These are phyloP conservation scores for Trichosporon sp. DNA, from an alignment of 1,284 basidiomycete species.

Conservation along the genomic window DNA sequence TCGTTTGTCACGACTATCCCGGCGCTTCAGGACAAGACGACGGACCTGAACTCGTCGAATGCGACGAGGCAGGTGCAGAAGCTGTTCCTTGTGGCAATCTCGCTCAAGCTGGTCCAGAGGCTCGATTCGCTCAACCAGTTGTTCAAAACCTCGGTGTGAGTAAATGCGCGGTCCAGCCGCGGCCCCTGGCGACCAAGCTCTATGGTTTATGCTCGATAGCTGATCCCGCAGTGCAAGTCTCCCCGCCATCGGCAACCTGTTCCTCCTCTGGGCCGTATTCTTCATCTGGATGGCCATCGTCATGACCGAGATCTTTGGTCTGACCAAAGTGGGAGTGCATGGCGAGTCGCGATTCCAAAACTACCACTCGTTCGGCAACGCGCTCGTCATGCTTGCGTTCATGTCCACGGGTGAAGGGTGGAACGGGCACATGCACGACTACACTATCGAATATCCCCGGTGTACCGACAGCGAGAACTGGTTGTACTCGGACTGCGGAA, in stretches of 20 bases:
- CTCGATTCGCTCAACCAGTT: conserved; percentile 86
- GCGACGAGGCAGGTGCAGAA: conserved; percentile 71
- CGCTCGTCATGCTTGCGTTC: conserved; percentile 73
- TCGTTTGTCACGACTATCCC: conserved; percentile 79
- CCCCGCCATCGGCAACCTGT: conserved; percentile 77
- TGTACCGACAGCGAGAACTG: conserved; percentile 64
- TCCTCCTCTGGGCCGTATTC: conserved; percentile 83
- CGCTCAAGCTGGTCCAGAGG: conserved; percentile 89
- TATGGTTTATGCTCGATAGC: background rate
- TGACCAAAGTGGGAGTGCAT: conserved; percentile 75
- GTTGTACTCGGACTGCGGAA: conserved; percentile 82
- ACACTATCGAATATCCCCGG: conserved; percentile 67
- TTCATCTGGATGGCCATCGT: conserved; percentile 91
- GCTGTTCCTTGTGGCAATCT: conserved; percentile 85
- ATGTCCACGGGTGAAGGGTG: conserved; percentile 49
- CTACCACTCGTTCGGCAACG: conserved; percentile 71
- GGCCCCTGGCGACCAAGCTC: background rate
- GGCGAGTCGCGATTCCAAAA: conserved; percentile 69
- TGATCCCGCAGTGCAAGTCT: conserved; percentile 63
- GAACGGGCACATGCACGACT: conserved; percentile 92
- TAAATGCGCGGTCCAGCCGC: too few species aligned
- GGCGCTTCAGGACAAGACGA: conserved; percentile 54
- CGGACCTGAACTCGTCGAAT: conserved; percentile 21
- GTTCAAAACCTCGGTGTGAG: conserved; percentile 92
- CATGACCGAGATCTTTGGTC: conserved; percentile 83